These are phyloP conservation scores for Taphrina communis DNA, from an alignment of 1,139 yeast species.

Conservation along the genomic window DNA sequence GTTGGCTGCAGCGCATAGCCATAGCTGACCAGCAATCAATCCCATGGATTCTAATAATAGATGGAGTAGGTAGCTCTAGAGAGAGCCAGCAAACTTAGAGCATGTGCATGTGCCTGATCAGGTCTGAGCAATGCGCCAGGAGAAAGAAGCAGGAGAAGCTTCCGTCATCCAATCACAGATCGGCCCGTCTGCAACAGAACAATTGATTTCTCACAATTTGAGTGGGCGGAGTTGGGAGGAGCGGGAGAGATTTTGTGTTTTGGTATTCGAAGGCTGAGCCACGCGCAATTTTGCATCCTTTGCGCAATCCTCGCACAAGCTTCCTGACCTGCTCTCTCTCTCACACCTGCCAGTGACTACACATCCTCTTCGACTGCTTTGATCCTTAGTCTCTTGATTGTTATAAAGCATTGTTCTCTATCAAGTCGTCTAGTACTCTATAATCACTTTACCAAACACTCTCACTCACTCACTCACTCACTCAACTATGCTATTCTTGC, in stretches of 20 bases:
- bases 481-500: constrained; percentile 23
- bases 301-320: neutral
- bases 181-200: too few species aligned
- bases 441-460: neutral
- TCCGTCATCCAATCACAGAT: too few species aligned
- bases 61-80: too few species aligned
- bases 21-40: too few species aligned
- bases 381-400: neutral
- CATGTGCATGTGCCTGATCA: too few species aligned
- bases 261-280: neutral
- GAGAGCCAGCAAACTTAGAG: too few species aligned
- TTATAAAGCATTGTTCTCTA: too few species aligned
- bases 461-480: constrained; percentile 9
- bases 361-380: neutral
- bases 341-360: too few species aligned
- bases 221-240: neutral
- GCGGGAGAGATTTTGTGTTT: neutral
- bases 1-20: too few species aligned
- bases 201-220: neutral
- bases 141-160: too few species aligned
- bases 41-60: too few species aligned
- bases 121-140: too few species aligned
- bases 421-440: neutral
- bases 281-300: constrained; percentile 3
- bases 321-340: neutral